A percentile compares a stretch with the other conserved stretches of the same genome.
phyloP scores from a whole-genome alignment of 148 eudicot genomes.

The Arctostaphylos glauca region DNA sequence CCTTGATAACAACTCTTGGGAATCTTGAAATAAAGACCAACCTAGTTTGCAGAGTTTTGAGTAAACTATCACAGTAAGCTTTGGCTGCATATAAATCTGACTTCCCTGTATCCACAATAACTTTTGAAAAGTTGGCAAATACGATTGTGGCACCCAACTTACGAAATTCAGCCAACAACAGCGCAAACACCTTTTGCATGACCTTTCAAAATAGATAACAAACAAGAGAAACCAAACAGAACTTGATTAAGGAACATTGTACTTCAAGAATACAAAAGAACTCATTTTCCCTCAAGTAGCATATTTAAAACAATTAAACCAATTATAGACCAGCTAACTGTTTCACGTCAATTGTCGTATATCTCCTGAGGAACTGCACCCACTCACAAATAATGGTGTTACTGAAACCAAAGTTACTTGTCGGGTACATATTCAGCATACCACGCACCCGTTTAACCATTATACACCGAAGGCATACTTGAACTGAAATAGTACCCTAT shows the following conservation, averaged over 20 bases:
- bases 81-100: constrained; percentile 78
- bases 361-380: not conserved
- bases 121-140: constrained; percentile 83
- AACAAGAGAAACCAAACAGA: not conserved
- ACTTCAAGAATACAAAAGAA: not conserved
- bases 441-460: not conserved
- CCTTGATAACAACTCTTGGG: constrained; percentile 1
- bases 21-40: constrained; percentile 22
- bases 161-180: constrained; percentile 88
- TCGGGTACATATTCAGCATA: not conserved
- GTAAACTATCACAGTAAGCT: constrained; percentile 86
- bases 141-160: constrained; percentile 86
- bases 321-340: not conserved
- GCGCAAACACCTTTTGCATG: constrained; percentile 95
- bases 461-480: not conserved
- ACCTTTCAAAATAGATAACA: constrained; percentile 43
- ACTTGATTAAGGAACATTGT: not conserved
- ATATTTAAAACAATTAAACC: not conserved
- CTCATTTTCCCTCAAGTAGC: not conserved
- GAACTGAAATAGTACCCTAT: not conserved
- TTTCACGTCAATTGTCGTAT: not conserved
- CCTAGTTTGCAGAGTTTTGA: constrained; percentile 81
- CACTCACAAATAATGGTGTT: not conserved
- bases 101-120: constrained; percentile 90
- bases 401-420: not conserved